These are phyloP conservation scores for Mimosa pudica DNA, from an alignment of 306 rosid genomes.

Conservation along the genomic window DNA sequence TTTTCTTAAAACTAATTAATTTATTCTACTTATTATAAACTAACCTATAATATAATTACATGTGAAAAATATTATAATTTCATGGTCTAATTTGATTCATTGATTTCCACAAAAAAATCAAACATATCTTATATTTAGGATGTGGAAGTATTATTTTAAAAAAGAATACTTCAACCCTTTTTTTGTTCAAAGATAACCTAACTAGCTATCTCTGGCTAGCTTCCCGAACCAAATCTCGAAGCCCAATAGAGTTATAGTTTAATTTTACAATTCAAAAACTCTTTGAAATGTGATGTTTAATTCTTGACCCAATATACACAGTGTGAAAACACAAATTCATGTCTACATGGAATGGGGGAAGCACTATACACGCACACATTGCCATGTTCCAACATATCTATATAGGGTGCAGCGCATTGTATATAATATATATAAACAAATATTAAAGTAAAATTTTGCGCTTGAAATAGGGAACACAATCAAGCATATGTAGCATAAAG, in stretches of 20 bases:
- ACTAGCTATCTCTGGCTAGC: background rate
- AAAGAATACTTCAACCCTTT: background rate
- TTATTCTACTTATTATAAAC: no score
- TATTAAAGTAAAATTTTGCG: conserved; percentile 20
- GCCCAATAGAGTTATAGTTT: background rate
- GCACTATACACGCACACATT: conserved; percentile 46
- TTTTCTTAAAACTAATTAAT: no score
- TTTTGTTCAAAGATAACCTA: background rate
- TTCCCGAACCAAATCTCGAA: conserved; percentile 17
- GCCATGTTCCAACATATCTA: conserved; percentile 14
- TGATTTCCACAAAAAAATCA: no score
- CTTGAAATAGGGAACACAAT: conserved; percentile 48
- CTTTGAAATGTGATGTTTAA: conserved; percentile 31
- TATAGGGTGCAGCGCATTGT: conserved; percentile 17
- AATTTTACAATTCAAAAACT: background rate
- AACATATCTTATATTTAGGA: no score
- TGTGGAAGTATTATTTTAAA: no score
- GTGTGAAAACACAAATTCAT: conserved; percentile 46
- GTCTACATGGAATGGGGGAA: conserved; percentile 49
- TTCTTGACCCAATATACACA: conserved; percentile 36
- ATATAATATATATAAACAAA: conserved; percentile 17
- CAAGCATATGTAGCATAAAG: conserved; percentile 48
- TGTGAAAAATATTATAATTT: no score
- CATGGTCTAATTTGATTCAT: no score
- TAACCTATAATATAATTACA: no score